Base-by-base conservation (phyloP, 352 stramenopile genomes). In the Thalassiosira hispida region DNA sequence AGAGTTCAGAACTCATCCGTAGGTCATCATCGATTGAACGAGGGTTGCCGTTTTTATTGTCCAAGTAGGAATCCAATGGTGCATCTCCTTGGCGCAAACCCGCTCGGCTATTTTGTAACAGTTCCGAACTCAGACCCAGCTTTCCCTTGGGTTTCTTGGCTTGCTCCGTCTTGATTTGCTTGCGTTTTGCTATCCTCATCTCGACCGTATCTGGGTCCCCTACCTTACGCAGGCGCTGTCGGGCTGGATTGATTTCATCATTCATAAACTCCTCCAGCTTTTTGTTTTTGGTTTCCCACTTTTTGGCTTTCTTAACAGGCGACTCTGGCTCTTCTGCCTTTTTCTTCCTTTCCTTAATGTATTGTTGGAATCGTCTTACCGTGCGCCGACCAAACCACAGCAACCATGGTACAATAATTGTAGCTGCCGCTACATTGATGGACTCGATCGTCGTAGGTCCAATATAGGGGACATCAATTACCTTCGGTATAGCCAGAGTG, bases 211-310 rank as follows among this genome's bases (percentile, higher is more conserved):
- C 62, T 9, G 62, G 62, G 35, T 71, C 62, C 23, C 61, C 62
- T 20, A 71, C 62, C n/a, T 61, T 56, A 47, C 46, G 20, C 23
- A 71, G 16, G 3, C 46, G 20, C 25, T 40, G 18, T 33, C 47
- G 44, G 6, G 61, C 62, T 18, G 25, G 40, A 16, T 12, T 44
- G 25, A 55, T 46, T 51, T 55, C 9, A 29, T 71, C 46, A 29
- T 51, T 66, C 44, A 71, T 71, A 16, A 60, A 61, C 0, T 71
- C 62, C 3, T 71, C 44, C 33, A 71, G n/a, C 61, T 71, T 71
- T 2, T 8, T 59, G 44, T 44, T 59, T 0, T 42, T 42, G 1
- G 0, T 31, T 49, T 71, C 44, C 62, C 62, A 71, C n/a, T 22
- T 71, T 51, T 53, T 71, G 23, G 62, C 62, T 20, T 49, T 57